phyloP scores from a whole-genome alignment of 208 protist species.

The Endotrypanum monterogeii region DNA sequence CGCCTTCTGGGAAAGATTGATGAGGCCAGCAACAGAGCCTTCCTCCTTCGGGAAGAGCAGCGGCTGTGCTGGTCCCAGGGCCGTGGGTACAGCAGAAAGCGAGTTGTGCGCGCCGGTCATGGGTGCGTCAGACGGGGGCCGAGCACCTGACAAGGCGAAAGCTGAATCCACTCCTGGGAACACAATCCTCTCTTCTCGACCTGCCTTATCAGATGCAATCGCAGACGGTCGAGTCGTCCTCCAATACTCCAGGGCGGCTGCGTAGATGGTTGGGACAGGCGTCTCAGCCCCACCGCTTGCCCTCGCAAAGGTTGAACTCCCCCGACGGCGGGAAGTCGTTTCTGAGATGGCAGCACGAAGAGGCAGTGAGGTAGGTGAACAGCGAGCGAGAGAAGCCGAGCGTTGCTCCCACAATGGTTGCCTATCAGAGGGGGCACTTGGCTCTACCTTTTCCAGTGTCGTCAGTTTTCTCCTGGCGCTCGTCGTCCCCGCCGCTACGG shows the following conservation, averaged over 20 bases:
- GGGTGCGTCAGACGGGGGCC: background rate
- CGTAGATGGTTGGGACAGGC: constrained; percentile 13
- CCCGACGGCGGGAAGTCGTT: background rate
- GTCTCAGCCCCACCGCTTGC: background rate
- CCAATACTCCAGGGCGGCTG: constrained; percentile 16
- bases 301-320: background rate
- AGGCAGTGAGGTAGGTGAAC: background rate
- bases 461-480: background rate
- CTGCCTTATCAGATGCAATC: background rate
- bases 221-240: background rate
- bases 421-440: background rate
- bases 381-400: background rate
- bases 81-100: background rate
- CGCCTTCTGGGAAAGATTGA: background rate
- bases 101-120: background rate
- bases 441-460: background rate
- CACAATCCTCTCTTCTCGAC: background rate
- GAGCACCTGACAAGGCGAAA: background rate
- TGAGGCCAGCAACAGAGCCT: background rate
- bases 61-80: background rate
- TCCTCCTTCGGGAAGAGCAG: background rate
- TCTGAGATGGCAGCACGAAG: background rate
- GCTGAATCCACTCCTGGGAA: background rate
- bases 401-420: background rate
- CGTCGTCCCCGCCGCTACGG: background rate